Evolutionary conservation across 1,284 basidiomycete genomes (phyloP).

Genomic region (Prillingera fragicola): DNA sequence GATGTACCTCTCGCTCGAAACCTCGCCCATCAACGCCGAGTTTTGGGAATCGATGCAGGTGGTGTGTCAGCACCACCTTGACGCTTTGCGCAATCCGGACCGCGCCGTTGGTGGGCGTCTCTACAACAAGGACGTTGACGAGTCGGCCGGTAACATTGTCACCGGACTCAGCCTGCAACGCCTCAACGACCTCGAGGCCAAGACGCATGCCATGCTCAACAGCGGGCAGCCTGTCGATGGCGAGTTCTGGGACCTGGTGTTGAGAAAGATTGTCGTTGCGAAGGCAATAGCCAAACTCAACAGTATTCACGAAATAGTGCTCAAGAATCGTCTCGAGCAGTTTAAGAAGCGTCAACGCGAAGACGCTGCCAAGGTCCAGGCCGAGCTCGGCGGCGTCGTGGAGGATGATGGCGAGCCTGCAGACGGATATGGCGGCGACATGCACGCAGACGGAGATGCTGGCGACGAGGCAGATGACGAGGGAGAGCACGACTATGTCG

Average conservation of each 20-base stretch:
- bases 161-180: slow-evolving; percentile 62
- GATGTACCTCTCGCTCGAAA: slow-evolving; percentile 82
- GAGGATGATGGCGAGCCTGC: slow-evolving; percentile 40
- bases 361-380: slow-evolving; percentile 85
- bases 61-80: slow-evolving; percentile 87
- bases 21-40: slow-evolving; percentile 76
- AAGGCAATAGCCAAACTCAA: slow-evolving; percentile 97
- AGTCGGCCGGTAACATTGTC: slow-evolving; percentile 36
- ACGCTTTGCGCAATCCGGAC: slow-evolving; percentile 58
- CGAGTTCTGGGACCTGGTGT: slow-evolving; percentile 93
- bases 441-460: slow-evolving; percentile 48
- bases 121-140: slow-evolving; percentile 37
- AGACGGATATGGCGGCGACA: slow-evolving; percentile 45
- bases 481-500: slow-evolving; percentile 51
- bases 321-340: slow-evolving; percentile 90
- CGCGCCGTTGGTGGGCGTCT: slow-evolving; percentile 39
- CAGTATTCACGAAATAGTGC: slow-evolving; percentile 87
- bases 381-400: slow-evolving; percentile 76
- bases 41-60: slow-evolving; percentile 99
- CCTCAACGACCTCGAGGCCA: slow-evolving; percentile 72
- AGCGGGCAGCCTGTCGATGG: slow-evolving; percentile 92
- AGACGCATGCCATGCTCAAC: slow-evolving; percentile 78
- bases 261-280: slow-evolving; percentile 92
- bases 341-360: slow-evolving; percentile 90
- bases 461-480: slow-evolving; percentile 53